A percentile compares a stretch with the other conserved stretches of the same genome.
phyloP scores from a whole-genome alignment of 163 green algal genomes.

The Scenedesmus sp. region DNA sequence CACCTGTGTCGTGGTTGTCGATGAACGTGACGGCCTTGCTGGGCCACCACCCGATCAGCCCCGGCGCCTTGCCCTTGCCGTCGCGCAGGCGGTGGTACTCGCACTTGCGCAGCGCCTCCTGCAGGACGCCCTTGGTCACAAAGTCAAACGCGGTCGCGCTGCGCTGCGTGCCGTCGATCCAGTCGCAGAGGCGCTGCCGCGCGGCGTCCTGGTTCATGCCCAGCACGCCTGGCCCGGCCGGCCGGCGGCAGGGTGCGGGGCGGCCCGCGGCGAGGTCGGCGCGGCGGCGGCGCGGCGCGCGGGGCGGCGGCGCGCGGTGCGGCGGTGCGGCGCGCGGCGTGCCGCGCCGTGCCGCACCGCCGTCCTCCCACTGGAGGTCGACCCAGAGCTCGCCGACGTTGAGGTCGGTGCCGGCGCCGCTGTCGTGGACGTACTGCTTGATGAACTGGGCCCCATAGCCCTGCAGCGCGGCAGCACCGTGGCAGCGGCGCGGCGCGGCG shows the following conservation, averaged over 20 bases:
- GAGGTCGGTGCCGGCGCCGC: background rate
- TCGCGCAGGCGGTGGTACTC: conserved; percentile 90
- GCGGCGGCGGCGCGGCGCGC: too few species aligned
- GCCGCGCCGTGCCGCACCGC: background rate
- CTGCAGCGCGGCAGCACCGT: conserved; percentile 62
- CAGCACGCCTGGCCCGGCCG: conserved; percentile 30
- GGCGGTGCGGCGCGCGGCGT: too few species aligned
- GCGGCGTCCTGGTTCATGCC: conserved; percentile 68
- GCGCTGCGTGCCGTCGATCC: conserved; percentile 50
- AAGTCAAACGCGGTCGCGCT: conserved; percentile 81
- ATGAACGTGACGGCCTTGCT: conserved; percentile 68
- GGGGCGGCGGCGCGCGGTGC: too few species aligned
- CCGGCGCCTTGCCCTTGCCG: conserved; percentile 74
- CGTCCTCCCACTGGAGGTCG: conserved; percentile 35
- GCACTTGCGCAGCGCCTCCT: conserved; percentile 71
- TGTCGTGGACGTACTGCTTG: conserved; percentile 33
- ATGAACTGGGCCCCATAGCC: conserved; percentile 38
- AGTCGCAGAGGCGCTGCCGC: conserved; percentile 68
- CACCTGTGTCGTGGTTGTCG: conserved; percentile 74
- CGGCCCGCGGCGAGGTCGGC: too few species aligned
- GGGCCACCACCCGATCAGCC: conserved; percentile 92
- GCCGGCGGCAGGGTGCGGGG: too few species aligned
- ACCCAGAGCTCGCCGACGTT: conserved; percentile 29
- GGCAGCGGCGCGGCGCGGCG: background rate
- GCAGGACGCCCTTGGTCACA: conserved; percentile 78